Conservation (phyloP, 2,329 filamentous ascomycete species). For the Ophidiomyces ophidiicola region DNA sequence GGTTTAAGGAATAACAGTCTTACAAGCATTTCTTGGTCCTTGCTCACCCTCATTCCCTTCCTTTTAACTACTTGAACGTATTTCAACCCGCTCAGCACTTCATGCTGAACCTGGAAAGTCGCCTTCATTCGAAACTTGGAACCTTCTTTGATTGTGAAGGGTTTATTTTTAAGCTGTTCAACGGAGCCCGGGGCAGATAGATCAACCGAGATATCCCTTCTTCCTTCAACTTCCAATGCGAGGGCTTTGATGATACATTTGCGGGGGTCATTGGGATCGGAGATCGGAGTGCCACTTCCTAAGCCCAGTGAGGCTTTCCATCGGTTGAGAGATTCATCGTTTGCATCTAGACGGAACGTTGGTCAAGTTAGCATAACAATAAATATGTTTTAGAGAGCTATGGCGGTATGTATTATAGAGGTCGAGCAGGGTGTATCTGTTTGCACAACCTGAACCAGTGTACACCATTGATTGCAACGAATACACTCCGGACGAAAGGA, state of each 20-base stretch:
- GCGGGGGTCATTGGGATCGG: conserved; percentile 68
- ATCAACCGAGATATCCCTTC: conserved; percentile 77
- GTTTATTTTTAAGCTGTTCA: conserved; percentile 69
- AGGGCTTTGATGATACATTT: conserved; percentile 90
- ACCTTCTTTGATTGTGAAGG: conserved; percentile 96
- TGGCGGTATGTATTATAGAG: not conserved
- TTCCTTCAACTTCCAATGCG: conserved; percentile 73
- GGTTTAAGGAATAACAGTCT: conserved; percentile 26
- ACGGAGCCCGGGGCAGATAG: conserved; percentile 63
- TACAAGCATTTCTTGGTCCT: conserved; percentile 97
- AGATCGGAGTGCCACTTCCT: conserved; percentile 55
- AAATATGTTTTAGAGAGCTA: conserved; percentile 7
- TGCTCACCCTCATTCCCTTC: conserved; percentile 73
- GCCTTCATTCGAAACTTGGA: conserved; percentile 89
- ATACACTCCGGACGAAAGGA: not conserved
- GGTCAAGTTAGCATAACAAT: conserved; percentile 1
- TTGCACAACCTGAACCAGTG: not conserved
- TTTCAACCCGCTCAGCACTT: conserved; percentile 88
- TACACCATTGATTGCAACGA: not conserved
- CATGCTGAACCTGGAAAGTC: conserved; percentile 89
- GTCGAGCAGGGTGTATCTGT: not conserved
- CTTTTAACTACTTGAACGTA: conserved; percentile 91
- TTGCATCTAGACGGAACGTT: conserved; percentile 39
- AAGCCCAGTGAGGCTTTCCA: conserved; percentile 97
- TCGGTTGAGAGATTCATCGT: conserved; percentile 88